Evolutionary conservation across 2,329 filamentous ascomycete species (phyloP).

Genomic region (Stagonosporopsis tanaceti): DNA sequence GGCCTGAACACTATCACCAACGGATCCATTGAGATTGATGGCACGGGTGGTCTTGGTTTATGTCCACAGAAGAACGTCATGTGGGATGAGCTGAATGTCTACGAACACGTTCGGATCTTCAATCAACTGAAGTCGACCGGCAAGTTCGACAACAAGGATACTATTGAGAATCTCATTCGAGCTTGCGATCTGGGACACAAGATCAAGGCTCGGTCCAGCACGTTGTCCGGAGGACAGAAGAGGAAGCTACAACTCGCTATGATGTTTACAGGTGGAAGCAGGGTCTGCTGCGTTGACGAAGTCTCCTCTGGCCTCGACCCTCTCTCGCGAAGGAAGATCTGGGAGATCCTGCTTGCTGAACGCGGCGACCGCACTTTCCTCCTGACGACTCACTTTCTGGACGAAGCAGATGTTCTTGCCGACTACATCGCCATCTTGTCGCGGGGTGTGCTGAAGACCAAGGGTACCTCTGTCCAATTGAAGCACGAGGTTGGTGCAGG

Average conservation of each 20-base stretch:
- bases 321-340: slow-evolving; percentile 85
- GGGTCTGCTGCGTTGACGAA: slow-evolving; percentile 90
- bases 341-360: slow-evolving; percentile 90
- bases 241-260: slow-evolving; percentile 90
- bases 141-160: slow-evolving; percentile 62
- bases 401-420: slow-evolving; percentile 88
- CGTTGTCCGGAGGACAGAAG: slow-evolving; percentile 89
- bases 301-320: slow-evolving; percentile 90
- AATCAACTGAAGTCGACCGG: slow-evolving; percentile 75
- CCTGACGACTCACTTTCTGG: slow-evolving; percentile 90
- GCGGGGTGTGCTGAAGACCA: slow-evolving; percentile 80
- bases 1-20: slow-evolving; percentile 79
- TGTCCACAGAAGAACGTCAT: slow-evolving; percentile 94
- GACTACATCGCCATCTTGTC: slow-evolving; percentile 90
- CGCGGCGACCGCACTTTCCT: slow-evolving; percentile 83
- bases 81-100: slow-evolving; percentile 87
- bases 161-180: slow-evolving; percentile 69
- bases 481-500: slow-evolving; percentile 84
- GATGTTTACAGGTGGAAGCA: slow-evolving; percentile 91
- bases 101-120: slow-evolving; percentile 85
- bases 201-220: slow-evolving; percentile 73
- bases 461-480: slow-evolving; percentile 84
- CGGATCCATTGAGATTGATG: slow-evolving; percentile 79
- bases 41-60: slow-evolving; percentile 80
- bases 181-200: slow-evolving; percentile 81